Percentiles rank a stretch among this genome's conserved stretches.
Evolutionary conservation across 2,329 filamentous ascomycete genomes (phyloP).

Genomic region (Fusarium sp.): DNA sequence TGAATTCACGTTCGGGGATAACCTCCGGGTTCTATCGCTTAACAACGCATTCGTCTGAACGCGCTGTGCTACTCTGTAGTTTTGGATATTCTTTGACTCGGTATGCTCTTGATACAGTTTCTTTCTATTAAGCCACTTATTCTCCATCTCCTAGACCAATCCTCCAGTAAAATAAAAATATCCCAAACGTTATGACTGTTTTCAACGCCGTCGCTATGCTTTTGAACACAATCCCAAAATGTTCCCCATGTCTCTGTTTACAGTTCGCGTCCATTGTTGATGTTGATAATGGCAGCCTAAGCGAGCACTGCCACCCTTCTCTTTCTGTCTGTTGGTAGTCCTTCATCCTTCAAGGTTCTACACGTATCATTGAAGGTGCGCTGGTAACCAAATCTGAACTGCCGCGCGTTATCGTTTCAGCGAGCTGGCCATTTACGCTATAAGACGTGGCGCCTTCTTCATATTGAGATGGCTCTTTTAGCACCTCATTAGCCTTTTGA

Average conservation of each 20-base stretch:
- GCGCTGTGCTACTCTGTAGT: background rate
- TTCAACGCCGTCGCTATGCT: constrained; percentile 45
- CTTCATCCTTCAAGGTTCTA: background rate
- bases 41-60: background rate
- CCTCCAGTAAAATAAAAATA: constrained; percentile 2
- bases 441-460: constrained; percentile 23
- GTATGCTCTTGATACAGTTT: background rate
- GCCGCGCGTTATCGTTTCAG: constrained; percentile 29
- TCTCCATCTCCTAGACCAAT: constrained; percentile 2
- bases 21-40: background rate
- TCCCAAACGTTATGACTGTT: constrained; percentile 13
- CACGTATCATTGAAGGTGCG: constrained; percentile 7
- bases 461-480: constrained; percentile 16
- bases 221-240: constrained; percentile 22
- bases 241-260: background rate
- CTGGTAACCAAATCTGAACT: constrained; percentile 3
- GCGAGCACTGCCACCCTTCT: constrained; percentile 1
- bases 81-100: constrained; percentile 2
- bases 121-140: background rate
- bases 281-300: background rate
- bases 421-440: constrained; percentile 4
- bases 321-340: background rate
- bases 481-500: constrained; percentile 13
- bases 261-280: background rate
- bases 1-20: background rate